phyloP scores from a whole-genome alignment of 2,329 filamentous ascomycete genomes.

The Truncatella angustata region DNA sequence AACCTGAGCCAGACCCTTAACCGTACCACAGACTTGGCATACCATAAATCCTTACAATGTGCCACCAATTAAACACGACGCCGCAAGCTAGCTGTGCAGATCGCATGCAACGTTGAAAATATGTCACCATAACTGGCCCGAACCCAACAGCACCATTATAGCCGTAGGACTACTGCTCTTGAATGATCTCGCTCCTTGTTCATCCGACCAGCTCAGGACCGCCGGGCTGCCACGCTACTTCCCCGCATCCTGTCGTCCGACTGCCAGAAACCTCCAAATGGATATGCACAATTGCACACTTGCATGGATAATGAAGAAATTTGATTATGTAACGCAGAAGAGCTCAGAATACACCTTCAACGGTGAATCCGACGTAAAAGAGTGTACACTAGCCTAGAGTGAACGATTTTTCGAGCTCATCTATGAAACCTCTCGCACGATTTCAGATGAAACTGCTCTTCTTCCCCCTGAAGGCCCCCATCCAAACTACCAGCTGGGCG shows the following conservation, averaged over 20 bases:
- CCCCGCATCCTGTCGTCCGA: not conserved
- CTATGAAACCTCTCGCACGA: no score
- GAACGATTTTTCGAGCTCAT: no score
- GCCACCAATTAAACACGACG: not conserved
- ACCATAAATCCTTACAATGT: not conserved
- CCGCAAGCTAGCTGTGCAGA: not conserved
- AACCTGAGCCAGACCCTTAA: not conserved
- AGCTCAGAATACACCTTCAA: not conserved
- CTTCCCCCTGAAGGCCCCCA: not conserved
- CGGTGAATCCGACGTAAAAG: not conserved
- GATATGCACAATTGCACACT: not conserved
- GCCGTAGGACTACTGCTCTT: no score
- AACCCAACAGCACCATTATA: not conserved
- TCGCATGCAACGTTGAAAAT: not conserved
- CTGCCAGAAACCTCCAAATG: not conserved
- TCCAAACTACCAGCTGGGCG: not conserved
- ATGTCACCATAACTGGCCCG: not conserved
- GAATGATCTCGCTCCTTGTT: not conserved
- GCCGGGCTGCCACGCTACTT: not conserved
- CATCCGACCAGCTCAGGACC: not conserved
- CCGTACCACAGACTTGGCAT: not conserved
- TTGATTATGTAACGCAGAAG: not conserved
- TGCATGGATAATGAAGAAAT: not conserved
- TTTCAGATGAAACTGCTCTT: no score
- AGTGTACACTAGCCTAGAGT: no score